Conservation (phyloP, 208 protist genomes). For the Acanthamoeba healyi region DNA sequence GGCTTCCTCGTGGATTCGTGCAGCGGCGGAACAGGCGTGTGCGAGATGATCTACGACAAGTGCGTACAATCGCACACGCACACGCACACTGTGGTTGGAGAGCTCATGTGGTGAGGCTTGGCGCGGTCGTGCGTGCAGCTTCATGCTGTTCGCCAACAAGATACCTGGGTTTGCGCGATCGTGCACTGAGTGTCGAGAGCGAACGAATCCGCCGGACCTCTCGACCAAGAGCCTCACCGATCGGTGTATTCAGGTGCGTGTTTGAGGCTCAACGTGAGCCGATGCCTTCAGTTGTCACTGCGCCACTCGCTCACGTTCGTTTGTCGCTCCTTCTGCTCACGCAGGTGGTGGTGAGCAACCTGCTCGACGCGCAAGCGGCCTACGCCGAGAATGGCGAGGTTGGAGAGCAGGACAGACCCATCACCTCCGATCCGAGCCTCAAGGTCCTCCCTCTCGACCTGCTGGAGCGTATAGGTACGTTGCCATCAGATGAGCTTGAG, state of each 20-base stretch:
- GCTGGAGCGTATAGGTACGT: neutral
- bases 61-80: neutral
- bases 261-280: no score
- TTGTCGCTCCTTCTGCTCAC: no score
- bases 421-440: conserved; percentile 20
- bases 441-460: neutral
- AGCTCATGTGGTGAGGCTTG: neutral
- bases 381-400: neutral
- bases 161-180: neutral
- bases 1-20: conserved; percentile 53
- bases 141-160: conserved; percentile 28
- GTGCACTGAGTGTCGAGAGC: conserved; percentile 10
- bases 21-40: conserved; percentile 48
- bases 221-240: conserved; percentile 8
- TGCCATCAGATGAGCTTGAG: neutral
- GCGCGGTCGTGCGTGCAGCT: neutral
- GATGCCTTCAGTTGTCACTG: no score
- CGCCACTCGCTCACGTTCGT: no score
- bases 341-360: neutral
- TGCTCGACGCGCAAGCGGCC: neutral
- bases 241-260: neutral
- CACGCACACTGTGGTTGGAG: neutral
- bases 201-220: neutral
- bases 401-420: neutral
- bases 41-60: conserved; percentile 47